Evolutionary conservation across 805 yeast genomes (phyloP).

Genomic region (Candida loeiensis): DNA sequence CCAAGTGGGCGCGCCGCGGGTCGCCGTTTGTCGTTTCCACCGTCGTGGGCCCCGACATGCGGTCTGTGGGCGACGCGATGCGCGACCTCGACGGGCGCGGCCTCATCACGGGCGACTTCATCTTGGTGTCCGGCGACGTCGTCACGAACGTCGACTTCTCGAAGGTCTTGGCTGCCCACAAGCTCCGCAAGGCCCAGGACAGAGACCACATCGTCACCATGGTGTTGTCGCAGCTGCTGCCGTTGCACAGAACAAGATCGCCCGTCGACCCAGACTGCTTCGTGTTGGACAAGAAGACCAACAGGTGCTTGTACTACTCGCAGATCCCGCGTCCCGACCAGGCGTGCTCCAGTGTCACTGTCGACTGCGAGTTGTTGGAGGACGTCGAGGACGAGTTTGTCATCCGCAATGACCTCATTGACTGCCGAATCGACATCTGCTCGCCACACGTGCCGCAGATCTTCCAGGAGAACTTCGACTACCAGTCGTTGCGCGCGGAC

Average conservation of each 20-base stretch:
- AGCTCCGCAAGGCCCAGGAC: constrained; percentile 65
- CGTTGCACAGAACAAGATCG: constrained; percentile 80
- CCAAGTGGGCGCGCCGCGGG: constrained; percentile 64
- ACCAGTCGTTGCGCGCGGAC: constrained; percentile 79
- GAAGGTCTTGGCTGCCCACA: constrained; percentile 70
- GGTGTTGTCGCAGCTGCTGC: constrained; percentile 84
- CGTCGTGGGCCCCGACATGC: constrained; percentile 76
- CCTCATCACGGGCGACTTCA: constrained; percentile 82
- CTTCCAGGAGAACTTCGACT: constrained; percentile 95
- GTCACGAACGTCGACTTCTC: constrained; percentile 86
- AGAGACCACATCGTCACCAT: constrained; percentile 92
- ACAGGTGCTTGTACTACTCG: constrained; percentile 82
- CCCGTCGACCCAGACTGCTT: constrained; percentile 80
- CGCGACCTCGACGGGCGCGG: constrained; percentile 92
- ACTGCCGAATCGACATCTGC: constrained; percentile 95
- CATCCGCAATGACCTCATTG: constrained; percentile 88
- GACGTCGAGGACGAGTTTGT: constrained; percentile 68
- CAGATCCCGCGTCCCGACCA: constrained; percentile 57
- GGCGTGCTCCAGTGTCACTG: constrained; percentile 40
- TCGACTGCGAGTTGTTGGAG: constrained; percentile 82
- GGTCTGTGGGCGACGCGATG: constrained; percentile 97
- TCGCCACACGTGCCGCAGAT: constrained; percentile 92
- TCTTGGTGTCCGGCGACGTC: constrained; percentile 90
- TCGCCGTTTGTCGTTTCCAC: constrained; percentile 82
- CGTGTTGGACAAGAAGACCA: constrained; percentile 67